Percentiles rank a stretch among this genome's conserved stretches.
phyloP scores from a whole-genome alignment of 352 stramenopile genomes.

The Phytopythium sindhum region DNA sequence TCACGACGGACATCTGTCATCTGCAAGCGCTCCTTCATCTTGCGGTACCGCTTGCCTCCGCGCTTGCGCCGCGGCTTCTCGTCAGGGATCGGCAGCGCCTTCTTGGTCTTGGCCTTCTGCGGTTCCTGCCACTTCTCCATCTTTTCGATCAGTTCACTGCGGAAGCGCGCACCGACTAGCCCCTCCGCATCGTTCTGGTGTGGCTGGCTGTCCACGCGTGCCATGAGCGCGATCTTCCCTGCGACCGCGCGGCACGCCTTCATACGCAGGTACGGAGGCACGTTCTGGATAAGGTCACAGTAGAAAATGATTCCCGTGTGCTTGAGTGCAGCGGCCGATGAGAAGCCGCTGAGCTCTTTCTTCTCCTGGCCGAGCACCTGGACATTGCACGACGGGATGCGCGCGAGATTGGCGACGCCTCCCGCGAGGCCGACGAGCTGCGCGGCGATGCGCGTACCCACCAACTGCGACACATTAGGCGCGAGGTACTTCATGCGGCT shows the following conservation, averaged over 20 bases:
- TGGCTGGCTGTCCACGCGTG: conserved; percentile 91
- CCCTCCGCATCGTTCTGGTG: conserved; percentile 64
- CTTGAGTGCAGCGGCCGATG: conserved; percentile 71
- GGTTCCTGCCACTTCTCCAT: conserved; percentile 98
- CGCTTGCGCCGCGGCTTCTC: conserved; percentile 94
- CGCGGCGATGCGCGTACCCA: conserved; percentile 94
- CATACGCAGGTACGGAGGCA: conserved; percentile 91
- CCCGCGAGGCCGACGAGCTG: conserved; percentile 94
- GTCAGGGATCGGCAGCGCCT: conserved; percentile 95
- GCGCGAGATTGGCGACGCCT: conserved; percentile 90
- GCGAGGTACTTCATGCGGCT: conserved; percentile 90
- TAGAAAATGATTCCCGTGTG: conserved; percentile 95
- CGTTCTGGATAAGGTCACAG: conserved; percentile 90
- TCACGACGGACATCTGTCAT: conserved; percentile 97
- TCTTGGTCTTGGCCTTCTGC: conserved; percentile 96
- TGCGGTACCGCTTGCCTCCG: conserved; percentile 91
- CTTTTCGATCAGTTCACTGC: conserved; percentile 90
- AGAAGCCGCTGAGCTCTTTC: conserved; percentile 89
- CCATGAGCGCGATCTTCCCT: conserved; percentile 88
- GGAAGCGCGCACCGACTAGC: conserved; percentile 81
- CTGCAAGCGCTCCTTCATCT: conserved; percentile 97
- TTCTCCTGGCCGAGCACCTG: conserved; percentile 96
- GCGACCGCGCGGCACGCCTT: conserved; percentile 94
- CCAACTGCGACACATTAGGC: conserved; percentile 92
- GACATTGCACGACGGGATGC: conserved; percentile 97